phyloP scores from a whole-genome alignment of 2,329 filamentous ascomycete genomes.

The Fusarium sarcochroum region DNA sequence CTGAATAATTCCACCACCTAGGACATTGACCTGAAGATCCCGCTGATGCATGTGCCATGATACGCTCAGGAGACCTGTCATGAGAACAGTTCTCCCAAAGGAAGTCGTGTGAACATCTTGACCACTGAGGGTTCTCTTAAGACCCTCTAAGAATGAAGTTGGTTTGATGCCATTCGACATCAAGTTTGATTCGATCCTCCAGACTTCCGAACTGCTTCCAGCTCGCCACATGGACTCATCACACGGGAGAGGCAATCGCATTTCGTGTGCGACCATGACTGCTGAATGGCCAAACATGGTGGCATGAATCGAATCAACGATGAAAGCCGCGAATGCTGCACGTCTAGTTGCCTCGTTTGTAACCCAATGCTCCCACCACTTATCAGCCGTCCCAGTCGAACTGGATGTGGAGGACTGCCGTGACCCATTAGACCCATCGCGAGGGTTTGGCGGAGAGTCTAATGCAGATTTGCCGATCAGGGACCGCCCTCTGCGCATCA shows the following conservation, averaged over 20 bases:
- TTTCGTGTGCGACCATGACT: conserved; percentile 96
- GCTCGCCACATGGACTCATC: conserved; percentile 95
- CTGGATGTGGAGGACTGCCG: conserved; percentile 74
- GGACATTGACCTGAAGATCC: conserved; percentile 90
- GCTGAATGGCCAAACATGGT: conserved; percentile 98
- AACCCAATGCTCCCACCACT: conserved; percentile 98
- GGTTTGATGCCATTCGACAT: conserved; percentile 86
- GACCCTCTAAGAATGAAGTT: conserved; percentile 88
- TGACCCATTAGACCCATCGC: conserved; percentile 70
- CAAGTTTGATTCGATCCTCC: conserved; percentile 84
- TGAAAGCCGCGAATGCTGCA: conserved; percentile 92
- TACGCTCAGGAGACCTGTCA: conserved; percentile 93
- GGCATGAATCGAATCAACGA: conserved; percentile 95
- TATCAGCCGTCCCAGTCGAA: conserved; percentile 78
- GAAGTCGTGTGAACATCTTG: conserved; percentile 90
- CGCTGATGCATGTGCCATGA: conserved; percentile 98
- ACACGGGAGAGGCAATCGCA: conserved; percentile 90
- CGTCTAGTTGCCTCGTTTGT: conserved; percentile 91
- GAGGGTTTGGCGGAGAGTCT: conserved; percentile 84
- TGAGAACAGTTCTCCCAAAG: conserved; percentile 92
- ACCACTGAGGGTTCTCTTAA: conserved; percentile 90
- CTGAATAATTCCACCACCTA: conserved; percentile 79
- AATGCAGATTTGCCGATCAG: conserved; percentile 87
- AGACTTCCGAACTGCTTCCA: conserved; percentile 87
- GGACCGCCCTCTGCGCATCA: conserved; percentile 94